A percentile compares a stretch with the other conserved stretches of the same genome.
Evolutionary conservation across 306 rosid genomes (phyloP).

Genomic region (Luffa acutangula): DNA sequence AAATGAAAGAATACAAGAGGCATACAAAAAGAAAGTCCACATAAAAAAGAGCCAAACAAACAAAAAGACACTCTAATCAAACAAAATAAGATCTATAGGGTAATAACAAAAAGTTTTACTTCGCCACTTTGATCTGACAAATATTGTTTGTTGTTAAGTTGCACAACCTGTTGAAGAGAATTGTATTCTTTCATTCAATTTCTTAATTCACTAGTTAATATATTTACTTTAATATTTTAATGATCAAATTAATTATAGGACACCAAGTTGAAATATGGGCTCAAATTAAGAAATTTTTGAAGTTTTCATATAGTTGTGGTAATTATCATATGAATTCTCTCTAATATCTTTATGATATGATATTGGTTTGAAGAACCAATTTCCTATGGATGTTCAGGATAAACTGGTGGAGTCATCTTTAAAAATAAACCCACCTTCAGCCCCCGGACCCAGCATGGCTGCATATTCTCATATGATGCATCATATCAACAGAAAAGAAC

Average conservation of each 20-base stretch:
- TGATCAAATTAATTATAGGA: not conserved
- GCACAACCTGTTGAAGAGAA: not conserved
- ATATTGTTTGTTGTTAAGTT: not conserved
- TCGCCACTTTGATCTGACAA: not conserved
- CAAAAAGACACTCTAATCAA: not conserved
- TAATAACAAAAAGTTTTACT: too few species aligned
- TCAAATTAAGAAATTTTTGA: not conserved
- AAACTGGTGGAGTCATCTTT: conserved; percentile 60
- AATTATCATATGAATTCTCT: not conserved
- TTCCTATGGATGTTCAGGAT: conserved; percentile 90
- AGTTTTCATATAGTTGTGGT: not conserved
- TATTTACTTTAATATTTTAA: not conserved
- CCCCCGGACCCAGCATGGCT: conserved; percentile 34
- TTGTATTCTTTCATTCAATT: not conserved
- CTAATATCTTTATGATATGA: conserved; percentile 51
- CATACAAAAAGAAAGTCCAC: not conserved
- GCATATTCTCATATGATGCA: conserved; percentile 45
- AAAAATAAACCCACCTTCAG: conserved; percentile 40
- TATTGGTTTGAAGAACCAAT: conserved; percentile 65
- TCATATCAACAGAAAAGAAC: conserved; percentile 37
- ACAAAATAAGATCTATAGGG: not conserved
- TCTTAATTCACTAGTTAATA: not conserved
- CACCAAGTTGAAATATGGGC: not conserved
- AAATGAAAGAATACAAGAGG: not conserved
- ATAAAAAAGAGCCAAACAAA: not conserved